Evolutionary conservation across 352 stramenopile species (phyloP).

Genomic region (Pythium aphanidermatum): DNA sequence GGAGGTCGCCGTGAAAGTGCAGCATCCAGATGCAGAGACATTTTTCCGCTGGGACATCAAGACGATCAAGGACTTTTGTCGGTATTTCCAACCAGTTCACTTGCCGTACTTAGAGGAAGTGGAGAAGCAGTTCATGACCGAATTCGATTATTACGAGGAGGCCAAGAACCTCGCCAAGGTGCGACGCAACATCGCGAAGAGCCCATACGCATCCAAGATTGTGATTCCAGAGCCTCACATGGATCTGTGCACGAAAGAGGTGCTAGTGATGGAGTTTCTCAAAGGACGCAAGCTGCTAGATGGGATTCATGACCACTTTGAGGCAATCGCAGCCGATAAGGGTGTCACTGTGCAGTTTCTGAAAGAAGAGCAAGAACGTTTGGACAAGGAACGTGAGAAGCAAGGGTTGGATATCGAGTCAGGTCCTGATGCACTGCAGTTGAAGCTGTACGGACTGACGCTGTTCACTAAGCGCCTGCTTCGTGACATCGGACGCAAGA

Average conservation of each 20-base stretch:
- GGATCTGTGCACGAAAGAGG: conserved; percentile 91
- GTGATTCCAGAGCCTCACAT: conserved; percentile 82
- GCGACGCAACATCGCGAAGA: conserved; percentile 85
- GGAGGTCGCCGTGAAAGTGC: conserved; percentile 88
- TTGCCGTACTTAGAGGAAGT: conserved; percentile 92
- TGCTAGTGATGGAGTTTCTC: conserved; percentile 95
- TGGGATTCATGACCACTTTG: conserved; percentile 89
- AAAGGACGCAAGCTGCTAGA: conserved; percentile 81
- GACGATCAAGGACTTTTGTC: conserved; percentile 95
- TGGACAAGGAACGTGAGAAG: conserved; percentile 56
- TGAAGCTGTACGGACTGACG: conserved; percentile 45
- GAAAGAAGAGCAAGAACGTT: conserved; percentile 63
- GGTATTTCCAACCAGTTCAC: conserved; percentile 93
- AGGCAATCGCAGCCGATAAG: conserved; percentile 78
- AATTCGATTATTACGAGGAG: conserved; percentile 96
- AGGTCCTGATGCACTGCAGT: conserved; percentile 48
- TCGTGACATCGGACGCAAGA: conserved; percentile 28
- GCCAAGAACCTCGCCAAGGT: conserved; percentile 88
- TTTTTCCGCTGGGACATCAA: conserved; percentile 95
- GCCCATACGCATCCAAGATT: conserved; percentile 57
- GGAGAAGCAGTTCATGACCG: conserved; percentile 97
- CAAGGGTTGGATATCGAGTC: conserved; percentile 68
- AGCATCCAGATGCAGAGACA: conserved; percentile 92
- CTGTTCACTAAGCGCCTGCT: conserved; percentile 35
- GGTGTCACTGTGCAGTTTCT: conserved; percentile 85